A percentile compares a stretch with the other conserved stretches of the same genome.
Evolutionary conservation across 2,329 filamentous ascomycete genomes (phyloP).

Genomic region (Trichophyton schoenleinii): DNA sequence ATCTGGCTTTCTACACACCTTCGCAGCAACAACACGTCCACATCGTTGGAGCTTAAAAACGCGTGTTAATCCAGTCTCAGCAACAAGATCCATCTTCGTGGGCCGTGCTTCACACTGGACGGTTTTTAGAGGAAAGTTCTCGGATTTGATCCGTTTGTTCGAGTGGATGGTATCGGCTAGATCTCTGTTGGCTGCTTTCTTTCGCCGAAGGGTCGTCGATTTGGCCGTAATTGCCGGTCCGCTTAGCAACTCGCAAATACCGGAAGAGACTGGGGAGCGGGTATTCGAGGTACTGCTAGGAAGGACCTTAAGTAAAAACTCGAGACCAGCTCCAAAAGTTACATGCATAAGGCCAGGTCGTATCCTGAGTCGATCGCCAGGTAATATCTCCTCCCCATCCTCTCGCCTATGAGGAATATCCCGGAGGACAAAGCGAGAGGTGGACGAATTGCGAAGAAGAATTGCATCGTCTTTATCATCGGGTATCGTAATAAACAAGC

Average conservation of each 20-base stretch:
- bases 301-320: neutral
- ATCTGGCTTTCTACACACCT: neutral
- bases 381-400: neutral
- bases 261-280: neutral
- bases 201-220: neutral
- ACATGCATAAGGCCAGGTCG: neutral
- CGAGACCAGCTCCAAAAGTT: conserved; percentile 1
- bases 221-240: neutral
- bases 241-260: neutral
- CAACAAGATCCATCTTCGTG: neutral
- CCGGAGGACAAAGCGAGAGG: neutral
- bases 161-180: neutral
- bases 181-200: neutral
- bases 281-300: neutral
- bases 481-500: neutral
- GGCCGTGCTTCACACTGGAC: neutral
- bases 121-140: neutral
- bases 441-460: neutral
- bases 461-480: neutral
- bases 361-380: neutral
- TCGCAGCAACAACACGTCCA: neutral
- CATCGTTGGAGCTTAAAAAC: neutral
- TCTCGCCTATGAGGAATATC: neutral
- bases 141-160: neutral
- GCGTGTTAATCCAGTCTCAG: neutral